phyloP scores from a whole-genome alignment of 176 grass and related monocot genomes.

The Carex parvula region DNA sequence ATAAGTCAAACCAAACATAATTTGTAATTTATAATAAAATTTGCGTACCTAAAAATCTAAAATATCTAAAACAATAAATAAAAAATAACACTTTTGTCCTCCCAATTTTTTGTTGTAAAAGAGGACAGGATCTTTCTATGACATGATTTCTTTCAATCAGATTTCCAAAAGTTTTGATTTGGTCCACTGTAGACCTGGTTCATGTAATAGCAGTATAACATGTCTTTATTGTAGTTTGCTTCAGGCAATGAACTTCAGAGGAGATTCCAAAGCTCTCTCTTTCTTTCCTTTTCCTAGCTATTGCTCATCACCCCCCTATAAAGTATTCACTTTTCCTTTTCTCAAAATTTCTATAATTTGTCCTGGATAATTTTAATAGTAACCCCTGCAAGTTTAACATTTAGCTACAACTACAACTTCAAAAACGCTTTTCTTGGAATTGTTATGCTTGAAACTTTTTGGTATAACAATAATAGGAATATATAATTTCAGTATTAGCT shows the following conservation, averaged over 20 bases:
- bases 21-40: too few relatives aligned
- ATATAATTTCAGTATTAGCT: too few relatives aligned
- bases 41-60: too few relatives aligned
- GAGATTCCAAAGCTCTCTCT: constrained; percentile 32
- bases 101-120: too few relatives aligned
- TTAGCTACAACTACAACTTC: background rate
- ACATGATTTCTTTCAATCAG: background rate
- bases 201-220: background rate
- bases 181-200: background rate
- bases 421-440: background rate
- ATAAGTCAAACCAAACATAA: too few relatives aligned
- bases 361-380: background rate
- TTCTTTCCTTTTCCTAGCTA: constrained; percentile 4
- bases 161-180: background rate
- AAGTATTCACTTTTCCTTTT: background rate
- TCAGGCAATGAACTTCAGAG: background rate
- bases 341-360: background rate
- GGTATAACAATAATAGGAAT: too few relatives aligned
- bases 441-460: too few relatives aligned
- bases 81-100: background rate
- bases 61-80: background rate
- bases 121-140: background rate
- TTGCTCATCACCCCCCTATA: background rate
- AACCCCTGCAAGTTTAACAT: background rate
- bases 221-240: constrained; percentile 15